These are phyloP conservation scores for Eucalyptus camaldulensis DNA, from an alignment of 345 rosid species.

Conservation along the genomic window DNA sequence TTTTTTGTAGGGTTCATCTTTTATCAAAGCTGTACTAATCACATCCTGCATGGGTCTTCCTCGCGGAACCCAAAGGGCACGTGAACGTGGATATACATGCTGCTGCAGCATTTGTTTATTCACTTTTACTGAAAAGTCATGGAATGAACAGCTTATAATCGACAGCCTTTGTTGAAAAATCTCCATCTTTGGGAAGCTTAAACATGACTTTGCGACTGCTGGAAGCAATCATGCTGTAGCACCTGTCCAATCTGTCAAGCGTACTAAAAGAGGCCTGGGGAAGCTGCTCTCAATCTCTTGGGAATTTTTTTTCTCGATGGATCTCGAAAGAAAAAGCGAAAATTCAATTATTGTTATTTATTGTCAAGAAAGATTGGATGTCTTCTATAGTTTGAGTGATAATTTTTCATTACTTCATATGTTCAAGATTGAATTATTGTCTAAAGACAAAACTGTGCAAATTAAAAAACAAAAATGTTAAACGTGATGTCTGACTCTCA, in stretches of 20 bases:
- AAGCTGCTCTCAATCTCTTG: not conserved
- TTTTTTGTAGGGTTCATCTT: not conserved
- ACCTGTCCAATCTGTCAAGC: not conserved
- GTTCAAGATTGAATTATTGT: not conserved
- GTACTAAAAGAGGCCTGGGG: not conserved
- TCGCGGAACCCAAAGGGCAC: not conserved
- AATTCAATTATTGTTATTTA: not conserved
- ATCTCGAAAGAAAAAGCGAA: not conserved
- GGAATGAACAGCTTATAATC: not conserved
- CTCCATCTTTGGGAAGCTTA: not conserved
- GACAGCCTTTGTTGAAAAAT: not conserved
- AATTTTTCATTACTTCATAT: not conserved
- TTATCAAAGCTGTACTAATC: not conserved
- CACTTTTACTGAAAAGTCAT: not conserved
- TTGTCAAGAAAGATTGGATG: not conserved
- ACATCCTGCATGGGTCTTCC: not conserved
- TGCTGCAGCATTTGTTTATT: not conserved
- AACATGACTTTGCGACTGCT: not conserved
- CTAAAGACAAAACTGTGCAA: not conserved
- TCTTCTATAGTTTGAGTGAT: not conserved
- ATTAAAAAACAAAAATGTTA: not conserved
- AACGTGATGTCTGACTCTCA: not conserved
- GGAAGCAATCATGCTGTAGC: not conserved
- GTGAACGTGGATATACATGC: not conserved
- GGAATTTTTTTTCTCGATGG: not conserved